These are phyloP conservation scores for Cordyceps fumosorosea DNA, from an alignment of 2,329 filamentous ascomycete species.

Conservation along the genomic window DNA sequence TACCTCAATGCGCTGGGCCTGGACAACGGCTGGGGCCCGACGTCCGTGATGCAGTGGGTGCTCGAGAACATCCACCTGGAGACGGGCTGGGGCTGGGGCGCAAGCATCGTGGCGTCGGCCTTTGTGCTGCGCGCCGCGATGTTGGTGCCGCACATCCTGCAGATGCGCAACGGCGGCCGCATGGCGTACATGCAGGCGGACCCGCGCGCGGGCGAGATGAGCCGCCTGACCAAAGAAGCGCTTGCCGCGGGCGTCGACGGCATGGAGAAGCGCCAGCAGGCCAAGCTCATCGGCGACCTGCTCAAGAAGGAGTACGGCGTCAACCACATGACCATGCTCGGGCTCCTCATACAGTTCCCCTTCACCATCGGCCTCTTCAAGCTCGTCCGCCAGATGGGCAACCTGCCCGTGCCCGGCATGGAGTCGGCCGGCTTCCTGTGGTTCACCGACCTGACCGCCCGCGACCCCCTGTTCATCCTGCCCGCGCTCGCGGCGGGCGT, in stretches of 20 bases:
- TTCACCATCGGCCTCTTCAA: constrained; percentile 78
- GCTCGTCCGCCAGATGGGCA: constrained; percentile 64
- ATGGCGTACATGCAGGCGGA: constrained; percentile 51
- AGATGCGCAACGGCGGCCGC: constrained; percentile 37
- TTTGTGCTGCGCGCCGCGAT: constrained; percentile 57
- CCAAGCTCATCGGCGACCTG: constrained; percentile 29
- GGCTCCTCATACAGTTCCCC: constrained; percentile 46
- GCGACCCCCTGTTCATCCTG: constrained; percentile 73
- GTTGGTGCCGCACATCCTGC: constrained; percentile 50
- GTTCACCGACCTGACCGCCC: constrained; percentile 68
- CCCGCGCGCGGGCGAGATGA: constrained; percentile 43
- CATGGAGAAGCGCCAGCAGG: constrained; percentile 36
- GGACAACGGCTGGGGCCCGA: constrained; percentile 71
- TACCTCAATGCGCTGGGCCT: constrained; percentile 78
- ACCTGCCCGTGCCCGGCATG: constrained; percentile 74
- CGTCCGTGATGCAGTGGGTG: constrained; percentile 63
- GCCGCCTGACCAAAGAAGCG: constrained; percentile 44
- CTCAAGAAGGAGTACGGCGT: constrained; percentile 31
- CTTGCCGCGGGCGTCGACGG: constrained; percentile 15
- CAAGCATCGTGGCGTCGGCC: constrained; percentile 60
- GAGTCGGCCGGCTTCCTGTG: constrained; percentile 66
- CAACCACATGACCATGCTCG: constrained; percentile 28
- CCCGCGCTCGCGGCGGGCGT: constrained; percentile 54
- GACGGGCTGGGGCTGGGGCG: constrained; percentile 74
- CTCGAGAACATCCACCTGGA: constrained; percentile 80